These are phyloP conservation scores for Thraustochytrium sp. DNA, from an alignment of 352 stramenopile species.

Conservation along the genomic window DNA sequence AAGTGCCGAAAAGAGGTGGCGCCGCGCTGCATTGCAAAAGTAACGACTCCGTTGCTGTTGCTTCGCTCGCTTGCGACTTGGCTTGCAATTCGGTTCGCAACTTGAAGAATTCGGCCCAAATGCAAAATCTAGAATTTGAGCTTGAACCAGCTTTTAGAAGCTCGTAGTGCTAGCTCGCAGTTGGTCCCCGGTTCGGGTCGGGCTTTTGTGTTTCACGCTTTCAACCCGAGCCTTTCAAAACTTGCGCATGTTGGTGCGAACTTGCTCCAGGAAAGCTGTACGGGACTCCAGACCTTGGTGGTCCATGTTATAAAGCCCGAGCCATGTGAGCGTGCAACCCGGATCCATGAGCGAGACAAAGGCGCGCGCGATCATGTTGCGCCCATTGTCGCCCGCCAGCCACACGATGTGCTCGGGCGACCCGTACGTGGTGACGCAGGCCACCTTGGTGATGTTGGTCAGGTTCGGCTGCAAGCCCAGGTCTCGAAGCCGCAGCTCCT, in stretches of 20 bases:
- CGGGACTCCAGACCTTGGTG: background rate
- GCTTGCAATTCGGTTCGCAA: too few relatives aligned
- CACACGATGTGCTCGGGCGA: conserved; percentile 37
- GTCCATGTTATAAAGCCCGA: conserved; percentile 52
- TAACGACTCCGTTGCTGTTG: too few relatives aligned
- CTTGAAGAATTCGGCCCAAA: too few relatives aligned
- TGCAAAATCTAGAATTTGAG: too few relatives aligned
- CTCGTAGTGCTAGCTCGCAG: too few relatives aligned
- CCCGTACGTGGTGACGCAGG: conserved; percentile 50
- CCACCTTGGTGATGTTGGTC: conserved; percentile 48
- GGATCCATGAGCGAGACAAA: conserved; percentile 44
- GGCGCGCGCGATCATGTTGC: conserved; percentile 48
- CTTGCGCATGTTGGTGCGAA: background rate
- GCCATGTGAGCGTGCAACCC: conserved; percentile 42
- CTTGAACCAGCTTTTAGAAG: too few relatives aligned
- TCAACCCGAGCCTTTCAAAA: too few relatives aligned
- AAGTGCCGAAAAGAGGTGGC: too few relatives aligned
- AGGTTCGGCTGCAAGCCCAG: conserved; percentile 46
- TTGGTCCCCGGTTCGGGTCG: too few relatives aligned
- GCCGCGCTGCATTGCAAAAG: too few relatives aligned
- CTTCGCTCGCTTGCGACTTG: too few relatives aligned
- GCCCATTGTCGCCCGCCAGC: conserved; percentile 48
- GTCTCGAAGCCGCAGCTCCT: background rate
- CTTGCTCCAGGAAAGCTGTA: background rate
- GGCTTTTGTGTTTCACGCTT: too few relatives aligned